These are phyloP conservation scores for Phoma sp. DNA, from an alignment of 2,329 filamentous ascomycete species.

Conservation along the genomic window DNA sequence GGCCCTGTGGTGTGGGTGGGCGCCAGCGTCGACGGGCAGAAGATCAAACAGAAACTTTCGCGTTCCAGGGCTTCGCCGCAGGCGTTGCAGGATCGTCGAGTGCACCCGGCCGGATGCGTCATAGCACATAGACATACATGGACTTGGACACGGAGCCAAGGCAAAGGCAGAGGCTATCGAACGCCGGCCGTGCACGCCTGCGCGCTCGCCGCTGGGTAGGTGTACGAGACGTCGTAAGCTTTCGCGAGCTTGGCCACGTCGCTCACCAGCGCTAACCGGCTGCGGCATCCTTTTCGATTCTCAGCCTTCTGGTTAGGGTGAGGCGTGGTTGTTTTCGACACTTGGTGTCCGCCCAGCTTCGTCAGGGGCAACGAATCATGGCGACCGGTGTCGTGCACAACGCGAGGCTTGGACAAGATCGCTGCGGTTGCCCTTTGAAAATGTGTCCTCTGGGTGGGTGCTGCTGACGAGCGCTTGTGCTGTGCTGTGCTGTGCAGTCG, in stretches of 20 bases:
- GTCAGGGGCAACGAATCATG: constrained; percentile 22
- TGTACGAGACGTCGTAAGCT: constrained; percentile 44
- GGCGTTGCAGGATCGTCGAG: constrained; percentile 43
- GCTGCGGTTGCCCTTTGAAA: constrained; percentile 21
- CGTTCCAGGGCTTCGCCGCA: constrained; percentile 31
- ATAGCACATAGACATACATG: constrained; percentile 21
- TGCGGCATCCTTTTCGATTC: constrained; percentile 24
- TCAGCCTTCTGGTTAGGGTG: constrained; percentile 39
- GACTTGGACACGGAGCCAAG: constrained; percentile 24
- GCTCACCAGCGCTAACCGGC: constrained; percentile 21
- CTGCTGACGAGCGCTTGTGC: constrained; percentile 28
- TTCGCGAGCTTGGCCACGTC: constrained; percentile 25
- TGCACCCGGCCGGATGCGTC: constrained; percentile 39
- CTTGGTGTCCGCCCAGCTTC: constrained; percentile 12
- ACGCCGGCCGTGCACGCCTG: constrained; percentile 40
- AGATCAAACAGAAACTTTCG: constrained; percentile 33
- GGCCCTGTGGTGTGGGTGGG: constrained; percentile 10
- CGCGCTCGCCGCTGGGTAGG: constrained; percentile 3
- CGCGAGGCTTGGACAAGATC: constrained; percentile 26
- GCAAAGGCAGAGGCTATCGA: constrained; percentile 44
- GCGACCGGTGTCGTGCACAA: constrained; percentile 15
- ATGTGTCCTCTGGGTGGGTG: constrained; percentile 26
- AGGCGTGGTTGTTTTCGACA: constrained; percentile 33
- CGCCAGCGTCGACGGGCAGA: constrained; percentile 24
- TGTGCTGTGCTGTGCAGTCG: background rate